phyloP scores from a whole-genome alignment of 371 early-diverging fungal species.

The Haplosporangium sp. region DNA sequence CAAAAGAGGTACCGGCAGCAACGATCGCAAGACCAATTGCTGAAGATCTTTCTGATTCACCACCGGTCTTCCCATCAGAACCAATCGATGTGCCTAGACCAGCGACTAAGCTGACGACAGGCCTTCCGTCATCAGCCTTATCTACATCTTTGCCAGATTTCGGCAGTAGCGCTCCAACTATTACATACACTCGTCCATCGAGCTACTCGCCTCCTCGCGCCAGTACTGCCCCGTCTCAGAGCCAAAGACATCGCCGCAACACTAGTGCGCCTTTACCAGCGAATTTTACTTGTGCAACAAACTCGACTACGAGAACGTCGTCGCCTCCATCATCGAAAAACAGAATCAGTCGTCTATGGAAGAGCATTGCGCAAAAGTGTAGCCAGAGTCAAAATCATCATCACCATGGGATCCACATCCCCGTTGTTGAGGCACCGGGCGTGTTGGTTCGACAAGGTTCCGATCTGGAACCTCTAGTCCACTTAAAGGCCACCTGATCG shows the following conservation, averaged over 20 bases:
- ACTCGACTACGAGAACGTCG: not conserved
- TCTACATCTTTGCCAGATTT: too few relatives aligned
- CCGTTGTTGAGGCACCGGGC: conserved; percentile 1
- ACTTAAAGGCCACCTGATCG: not conserved
- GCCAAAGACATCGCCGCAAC: conserved; percentile 25
- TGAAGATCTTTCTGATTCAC: not conserved
- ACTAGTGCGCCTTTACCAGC: conserved; percentile 18
- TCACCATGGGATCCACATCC: not conserved
- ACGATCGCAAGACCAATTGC: not conserved
- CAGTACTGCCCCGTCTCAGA: too few relatives aligned
- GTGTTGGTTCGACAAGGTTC: conserved; percentile 13
- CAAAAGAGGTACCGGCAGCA: not conserved
- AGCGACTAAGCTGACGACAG: not conserved
- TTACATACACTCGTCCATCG: not conserved
- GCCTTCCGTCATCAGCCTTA: not conserved
- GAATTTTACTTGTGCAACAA: not conserved
- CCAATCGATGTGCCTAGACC: not conserved
- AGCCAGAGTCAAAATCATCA: not conserved
- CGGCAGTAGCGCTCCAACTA: not conserved
- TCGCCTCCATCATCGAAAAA: conserved; percentile 8
- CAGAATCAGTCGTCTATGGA: conserved; percentile 29
- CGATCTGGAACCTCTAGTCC: conserved; percentile 24
- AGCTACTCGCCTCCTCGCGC: too few relatives aligned
- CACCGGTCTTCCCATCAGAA: not conserved
- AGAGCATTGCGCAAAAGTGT: conserved; percentile 25